A percentile compares a stretch with the other conserved stretches of the same genome.
Conservation (phyloP, 2,329 filamentous ascomycete genomes). For the Aspergillus fumigatiaffinis region DNA sequence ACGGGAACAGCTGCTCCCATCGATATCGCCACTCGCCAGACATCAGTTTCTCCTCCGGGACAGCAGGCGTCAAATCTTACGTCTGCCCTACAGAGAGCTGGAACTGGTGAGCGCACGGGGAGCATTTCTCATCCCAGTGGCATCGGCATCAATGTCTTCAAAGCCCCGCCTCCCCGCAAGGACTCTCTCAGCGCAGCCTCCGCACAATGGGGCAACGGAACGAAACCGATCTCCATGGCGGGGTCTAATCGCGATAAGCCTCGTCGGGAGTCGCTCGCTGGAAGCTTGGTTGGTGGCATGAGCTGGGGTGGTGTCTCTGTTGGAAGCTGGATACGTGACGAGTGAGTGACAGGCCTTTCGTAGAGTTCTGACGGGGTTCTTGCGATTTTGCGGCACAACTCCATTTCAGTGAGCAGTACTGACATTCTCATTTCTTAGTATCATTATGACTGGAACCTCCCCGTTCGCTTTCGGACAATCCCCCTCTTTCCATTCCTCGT, state of each 20-base stretch:
- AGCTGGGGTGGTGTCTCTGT: constrained; percentile 97
- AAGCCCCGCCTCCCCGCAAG: constrained; percentile 44
- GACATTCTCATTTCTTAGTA: constrained; percentile 51
- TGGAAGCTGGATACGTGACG: constrained; percentile 94
- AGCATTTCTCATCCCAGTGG: constrained; percentile 44
- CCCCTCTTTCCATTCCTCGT: constrained; percentile 94
- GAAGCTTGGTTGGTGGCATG: constrained; percentile 71
- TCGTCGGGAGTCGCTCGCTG: constrained; percentile 57
- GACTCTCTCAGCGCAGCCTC: constrained; percentile 51
- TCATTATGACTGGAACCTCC: constrained; percentile 95
- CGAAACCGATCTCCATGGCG: constrained; percentile 58
- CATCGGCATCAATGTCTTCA: constrained; percentile 35
- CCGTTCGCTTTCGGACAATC: constrained; percentile 77
- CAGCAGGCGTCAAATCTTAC: constrained; percentile 62
- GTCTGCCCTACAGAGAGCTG: constrained; percentile 54
- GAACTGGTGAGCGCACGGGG: constrained; percentile 39
- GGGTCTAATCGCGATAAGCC: constrained; percentile 47
- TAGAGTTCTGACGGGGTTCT: constrained; percentile 18
- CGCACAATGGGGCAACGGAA: constrained; percentile 54
- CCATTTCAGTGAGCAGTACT: constrained; percentile 1
- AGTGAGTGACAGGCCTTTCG: constrained; percentile 63
- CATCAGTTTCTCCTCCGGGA: constrained; percentile 55
- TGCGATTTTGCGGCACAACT: not conserved
- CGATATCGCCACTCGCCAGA: constrained; percentile 56
- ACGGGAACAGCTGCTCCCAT: constrained; percentile 54